A percentile compares a stretch with the other conserved stretches of the same genome.
phyloP scores from a whole-genome alignment of 495 filamentous ascomycete genomes.

The Tuber umbilicatum region DNA sequence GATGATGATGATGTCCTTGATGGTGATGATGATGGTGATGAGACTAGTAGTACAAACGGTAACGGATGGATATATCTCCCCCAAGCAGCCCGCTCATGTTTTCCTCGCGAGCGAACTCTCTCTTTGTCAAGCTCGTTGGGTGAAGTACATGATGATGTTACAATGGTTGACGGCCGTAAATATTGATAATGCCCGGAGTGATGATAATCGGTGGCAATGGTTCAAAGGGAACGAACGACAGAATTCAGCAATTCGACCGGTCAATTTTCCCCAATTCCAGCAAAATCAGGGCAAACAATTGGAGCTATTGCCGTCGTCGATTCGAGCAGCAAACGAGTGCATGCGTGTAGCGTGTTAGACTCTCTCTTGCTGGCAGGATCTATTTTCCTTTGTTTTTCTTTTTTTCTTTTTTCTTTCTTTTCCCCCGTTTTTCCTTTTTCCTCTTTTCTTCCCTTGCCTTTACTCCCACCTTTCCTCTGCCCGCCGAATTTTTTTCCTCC shows the following conservation, averaged over 20 bases:
- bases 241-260: neutral
- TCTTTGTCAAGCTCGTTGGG: neutral
- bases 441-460: neutral
- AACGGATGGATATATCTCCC: neutral
- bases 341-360: conserved; percentile 5
- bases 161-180: neutral
- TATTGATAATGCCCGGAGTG: neutral
- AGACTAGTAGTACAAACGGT: neutral
- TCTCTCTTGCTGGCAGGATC: conserved; percentile 3
- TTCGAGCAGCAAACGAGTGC: neutral
- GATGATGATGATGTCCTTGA: neutral
- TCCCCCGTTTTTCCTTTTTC: conserved; percentile 9
- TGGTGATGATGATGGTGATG: neutral
- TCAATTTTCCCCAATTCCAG: neutral
- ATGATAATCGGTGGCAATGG: neutral
- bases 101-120: neutral
- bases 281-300: conserved; percentile 3
- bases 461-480: neutral
- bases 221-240: neutral
- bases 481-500: neutral
- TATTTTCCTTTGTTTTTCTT: conserved; percentile 11
- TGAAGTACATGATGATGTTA: neutral
- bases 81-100: neutral
- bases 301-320: neutral
- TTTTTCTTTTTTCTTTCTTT: neutral